A percentile compares a stretch with the other conserved stretches of the same genome.
phyloP scores from a whole-genome alignment of 148 eudicot species.

The Gaultheria prostrata region DNA sequence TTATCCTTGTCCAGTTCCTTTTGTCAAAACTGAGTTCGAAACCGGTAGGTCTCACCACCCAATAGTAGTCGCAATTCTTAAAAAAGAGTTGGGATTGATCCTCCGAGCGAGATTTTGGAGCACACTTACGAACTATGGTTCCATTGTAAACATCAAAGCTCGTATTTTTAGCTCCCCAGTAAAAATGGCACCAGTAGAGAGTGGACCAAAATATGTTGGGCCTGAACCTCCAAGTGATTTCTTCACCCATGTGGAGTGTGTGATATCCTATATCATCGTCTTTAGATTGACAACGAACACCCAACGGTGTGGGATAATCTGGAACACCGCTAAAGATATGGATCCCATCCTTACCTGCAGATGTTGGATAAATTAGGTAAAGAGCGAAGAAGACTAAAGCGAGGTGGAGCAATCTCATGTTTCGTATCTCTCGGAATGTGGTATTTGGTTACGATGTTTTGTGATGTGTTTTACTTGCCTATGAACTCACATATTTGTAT shows the following conservation, averaged over 20 bases:
- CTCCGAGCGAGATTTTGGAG: fast-evolving
- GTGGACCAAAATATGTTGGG: not conserved
- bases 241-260: not conserved
- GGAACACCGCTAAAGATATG: not conserved
- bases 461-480: not conserved
- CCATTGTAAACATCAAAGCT: not conserved
- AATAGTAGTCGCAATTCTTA: not conserved
- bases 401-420: not conserved
- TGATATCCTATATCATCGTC: not conserved
- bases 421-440: not conserved
- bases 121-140: not conserved
- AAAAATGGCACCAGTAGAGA: not conserved
- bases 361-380: not conserved
- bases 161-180: not conserved
- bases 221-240: not conserved
- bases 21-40: not conserved
- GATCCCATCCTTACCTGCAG: not conserved
- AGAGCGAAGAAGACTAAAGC: not conserved
- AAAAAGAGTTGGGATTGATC: not conserved
- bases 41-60: not conserved
- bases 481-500: not conserved
- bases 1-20: not conserved
- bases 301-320: not conserved
- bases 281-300: not conserved
- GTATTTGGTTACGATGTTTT: not conserved